A percentile compares a stretch with the other conserved stretches of the same genome.
phyloP scores from a whole-genome alignment of 768 basidiomycete species.

The Exidia glandulosa region DNA sequence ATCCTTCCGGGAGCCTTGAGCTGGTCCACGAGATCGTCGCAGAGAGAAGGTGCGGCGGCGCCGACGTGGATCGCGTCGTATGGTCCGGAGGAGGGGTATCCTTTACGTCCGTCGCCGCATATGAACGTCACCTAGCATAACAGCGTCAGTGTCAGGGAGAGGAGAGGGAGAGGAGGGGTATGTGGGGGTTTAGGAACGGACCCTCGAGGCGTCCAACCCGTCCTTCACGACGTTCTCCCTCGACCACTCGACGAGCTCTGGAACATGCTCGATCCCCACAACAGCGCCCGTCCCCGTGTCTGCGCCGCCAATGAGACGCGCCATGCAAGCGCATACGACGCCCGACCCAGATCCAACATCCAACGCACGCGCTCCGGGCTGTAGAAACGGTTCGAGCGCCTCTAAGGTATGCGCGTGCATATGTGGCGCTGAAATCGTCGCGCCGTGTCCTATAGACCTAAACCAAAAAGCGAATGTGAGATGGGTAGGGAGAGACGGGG shows the following conservation, averaged over 20 bases:
- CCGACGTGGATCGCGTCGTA: constrained; percentile 90
- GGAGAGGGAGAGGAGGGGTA: too few species aligned
- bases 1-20: constrained; percentile 67
- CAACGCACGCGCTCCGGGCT: constrained; percentile 62
- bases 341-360: constrained; percentile 88
- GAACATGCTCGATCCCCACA: constrained; percentile 86
- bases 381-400: constrained; percentile 60
- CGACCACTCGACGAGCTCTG: constrained; percentile 64
- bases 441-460: constrained; percentile 68
- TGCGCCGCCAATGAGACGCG: constrained; percentile 53
- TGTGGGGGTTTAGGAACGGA: too few species aligned
- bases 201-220: constrained; percentile 46
- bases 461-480: neutral
- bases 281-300: constrained; percentile 55
- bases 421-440: constrained; percentile 94
- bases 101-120: constrained; percentile 4
- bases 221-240: constrained; percentile 55
- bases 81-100: constrained; percentile 32
- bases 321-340: constrained; percentile 73
- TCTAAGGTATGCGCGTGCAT: constrained; percentile 91
- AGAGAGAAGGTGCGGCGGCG: constrained; percentile 73
- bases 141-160: too few species aligned
- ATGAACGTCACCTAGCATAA: neutral
- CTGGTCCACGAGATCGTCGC: constrained; percentile 63
- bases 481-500: neutral